Conservation (phyloP, 169 alveolate species). For the Plasmodium ovale region DNA sequence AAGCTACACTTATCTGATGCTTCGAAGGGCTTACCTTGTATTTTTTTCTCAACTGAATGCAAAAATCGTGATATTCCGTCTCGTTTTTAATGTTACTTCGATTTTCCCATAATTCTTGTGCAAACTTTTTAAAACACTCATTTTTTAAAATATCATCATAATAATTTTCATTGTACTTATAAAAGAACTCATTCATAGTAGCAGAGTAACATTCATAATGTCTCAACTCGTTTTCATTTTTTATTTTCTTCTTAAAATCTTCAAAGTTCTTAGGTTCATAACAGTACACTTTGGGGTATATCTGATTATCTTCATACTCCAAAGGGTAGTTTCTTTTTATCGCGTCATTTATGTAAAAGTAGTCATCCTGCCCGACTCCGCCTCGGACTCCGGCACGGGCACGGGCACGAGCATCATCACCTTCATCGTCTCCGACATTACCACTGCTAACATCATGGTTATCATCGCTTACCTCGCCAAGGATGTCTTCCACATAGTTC, state of each 20-base stretch:
- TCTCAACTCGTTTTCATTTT: constrained; percentile 72
- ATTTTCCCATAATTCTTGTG: constrained; percentile 68
- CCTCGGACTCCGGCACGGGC: not conserved
- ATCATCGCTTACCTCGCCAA: no score
- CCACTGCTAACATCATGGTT: no score
- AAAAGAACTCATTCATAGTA: constrained; percentile 72
- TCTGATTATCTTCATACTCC: constrained; percentile 71
- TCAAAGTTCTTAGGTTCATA: constrained; percentile 70
- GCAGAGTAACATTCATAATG: constrained; percentile 75
- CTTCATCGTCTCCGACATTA: not conserved
- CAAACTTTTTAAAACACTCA: constrained; percentile 64
- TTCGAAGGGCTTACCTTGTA: constrained; percentile 83
- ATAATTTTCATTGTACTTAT: constrained; percentile 67
- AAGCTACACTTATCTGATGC: constrained; percentile 78
- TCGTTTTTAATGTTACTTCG: constrained; percentile 43
- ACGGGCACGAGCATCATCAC: not conserved
- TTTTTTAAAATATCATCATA: constrained; percentile 72
- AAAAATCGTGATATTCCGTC: constrained; percentile 49
- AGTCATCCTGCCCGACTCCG: not conserved
- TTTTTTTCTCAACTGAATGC: constrained; percentile 77
- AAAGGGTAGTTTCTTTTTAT: constrained; percentile 62
- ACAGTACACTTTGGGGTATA: constrained; percentile 74
- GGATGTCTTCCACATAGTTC: no score
- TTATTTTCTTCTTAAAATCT: constrained; percentile 61
- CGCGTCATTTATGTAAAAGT: constrained; percentile 51